Base-by-base conservation (phyloP, 768 basidiomycete species). In the Clitopilus passeckerianus region DNA sequence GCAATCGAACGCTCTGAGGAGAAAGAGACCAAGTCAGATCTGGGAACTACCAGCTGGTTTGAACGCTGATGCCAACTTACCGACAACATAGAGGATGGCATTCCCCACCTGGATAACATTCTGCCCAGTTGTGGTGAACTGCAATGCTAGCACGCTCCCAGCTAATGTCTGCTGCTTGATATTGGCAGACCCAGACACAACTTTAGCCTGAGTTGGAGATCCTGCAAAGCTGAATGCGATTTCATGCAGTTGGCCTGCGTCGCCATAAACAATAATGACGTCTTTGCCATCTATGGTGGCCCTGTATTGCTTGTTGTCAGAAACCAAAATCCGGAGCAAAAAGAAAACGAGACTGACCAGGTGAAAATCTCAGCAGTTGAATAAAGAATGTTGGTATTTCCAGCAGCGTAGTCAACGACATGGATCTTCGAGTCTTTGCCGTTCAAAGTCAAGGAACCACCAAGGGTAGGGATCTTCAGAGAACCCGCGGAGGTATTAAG, bases 361-460 rank as follows among this genome's bases (percentile, higher is more conserved):
- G 80, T 80, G 64, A 81, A 65, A 20, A 82, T 75, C 65, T 83
- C 81, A 5, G 70, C 79, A 14, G 79, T 78, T 5, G 81, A 81
- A 58, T 81, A 82, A 1, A 81, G 62, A 43, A 82, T 53, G 24
- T 71, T 74, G 6, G 71, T 77, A 6, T 71, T 72, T 14, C 81
- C 81, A 43, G 80, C 80, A 20, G 59, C 58, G 59, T 82, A 82
- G 61, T 82, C 80, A 1, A 80, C 78, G 12, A 83, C 74, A 58
- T 81, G 77, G 34, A 82, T 71, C 65, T 83, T 83, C 0, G 81
- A 81, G 61, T 82, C 80, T 66, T 77, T 80, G n/a, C 81, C 81
- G 58, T 74, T 72, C n/a, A 82, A 68, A 0, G 74, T 63, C 33
- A 83, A 70, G 20, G 68, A 69, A 34, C 78, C 78, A 7, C 80